Base-by-base conservation (phyloP, 495 filamentous ascomycete species). In the Durotheca rogersii region DNA sequence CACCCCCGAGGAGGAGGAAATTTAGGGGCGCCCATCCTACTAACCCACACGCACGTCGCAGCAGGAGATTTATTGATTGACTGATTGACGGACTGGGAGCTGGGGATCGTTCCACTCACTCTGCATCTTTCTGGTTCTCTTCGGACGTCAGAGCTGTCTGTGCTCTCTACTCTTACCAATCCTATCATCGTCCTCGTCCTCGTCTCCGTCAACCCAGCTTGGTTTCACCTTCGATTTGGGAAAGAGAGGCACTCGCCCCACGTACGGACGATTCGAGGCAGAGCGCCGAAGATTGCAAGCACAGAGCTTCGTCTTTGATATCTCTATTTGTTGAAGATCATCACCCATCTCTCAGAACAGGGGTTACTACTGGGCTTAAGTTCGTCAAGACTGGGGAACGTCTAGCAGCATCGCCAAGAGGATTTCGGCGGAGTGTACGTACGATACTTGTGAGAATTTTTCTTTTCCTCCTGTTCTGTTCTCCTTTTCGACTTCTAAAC, bases 221-320 rank as follows among this genome's bases (percentile, higher is more conserved):
- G 44, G 11, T 39, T n/a, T n/a, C 41, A 50, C 49, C n/a, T 25
- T 48, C 39, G 41, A 23, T 51, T 50, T 27, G 23, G 36, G 50
- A 39, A 45, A 35, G 46, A 25, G 41, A 33, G 27, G 41, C 50
- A 45, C 51, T 36, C 50, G 36, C 34, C 51, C 41, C 56, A 32
- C 34, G 36, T 30, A 35, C 51, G 44, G 44, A 44, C 35, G 29
- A 49, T 53, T 49, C 50, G 46, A 54, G 53, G 46, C 50, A 59
- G 51, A 46, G 31, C 54, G 30, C 41, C 15, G 36, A 44, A 62
- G 70, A 68, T 62, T 69, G 70, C 65, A 71, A 73, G 72, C 72
- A 75, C 62, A 75, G 69, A 75, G 72, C 72, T 75, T 75, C 70
- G 64, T 73, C 71, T 75, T 67, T 51, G 51, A 60, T 64, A 62